Evolutionary conservation across 2,329 filamentous ascomycete genomes (phyloP).

Genomic region (Aspergillus aculeatinus): DNA sequence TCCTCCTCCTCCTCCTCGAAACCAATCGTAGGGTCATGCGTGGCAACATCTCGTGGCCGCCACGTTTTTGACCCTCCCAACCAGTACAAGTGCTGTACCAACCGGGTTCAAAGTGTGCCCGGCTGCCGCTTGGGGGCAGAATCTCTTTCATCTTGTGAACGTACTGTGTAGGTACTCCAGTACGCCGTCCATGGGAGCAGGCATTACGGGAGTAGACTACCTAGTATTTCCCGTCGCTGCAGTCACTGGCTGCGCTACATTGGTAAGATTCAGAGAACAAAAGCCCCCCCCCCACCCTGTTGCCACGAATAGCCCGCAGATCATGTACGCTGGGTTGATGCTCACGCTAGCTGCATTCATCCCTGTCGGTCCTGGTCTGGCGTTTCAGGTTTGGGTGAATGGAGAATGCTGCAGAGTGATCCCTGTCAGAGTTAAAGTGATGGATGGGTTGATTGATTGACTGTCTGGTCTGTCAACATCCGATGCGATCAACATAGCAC

Average conservation of each 20-base stretch:
- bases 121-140: slow-evolving; percentile 5
- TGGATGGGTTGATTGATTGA: not conserved
- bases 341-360: slow-evolving; percentile 3
- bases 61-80: slow-evolving; percentile 29
- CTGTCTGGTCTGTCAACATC: not conserved
- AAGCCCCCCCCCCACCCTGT: not conserved
- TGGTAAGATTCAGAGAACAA: not conserved
- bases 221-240: not conserved
- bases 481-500: not conserved
- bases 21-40: slow-evolving; percentile 2
- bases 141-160: not conserved
- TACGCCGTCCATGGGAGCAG: not conserved
- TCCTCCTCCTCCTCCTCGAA: not conserved
- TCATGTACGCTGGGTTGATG: slow-evolving; percentile 6
- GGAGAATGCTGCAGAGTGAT: not conserved
- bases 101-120: too few relatives aligned
- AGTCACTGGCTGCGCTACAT: not conserved
- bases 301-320: slow-evolving; percentile 3
- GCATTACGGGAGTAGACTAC: too few relatives aligned
- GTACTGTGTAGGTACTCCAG: not conserved
- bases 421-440: slow-evolving; percentile 2
- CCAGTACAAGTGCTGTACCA: too few relatives aligned
- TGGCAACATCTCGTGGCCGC: slow-evolving; percentile 32
- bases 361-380: slow-evolving; percentile 1
- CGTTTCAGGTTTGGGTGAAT: slow-evolving; percentile 5